Base-by-base conservation (phyloP, 1,284 basidiomycete genomes). In the Cryptococcus hybrid region DNA sequence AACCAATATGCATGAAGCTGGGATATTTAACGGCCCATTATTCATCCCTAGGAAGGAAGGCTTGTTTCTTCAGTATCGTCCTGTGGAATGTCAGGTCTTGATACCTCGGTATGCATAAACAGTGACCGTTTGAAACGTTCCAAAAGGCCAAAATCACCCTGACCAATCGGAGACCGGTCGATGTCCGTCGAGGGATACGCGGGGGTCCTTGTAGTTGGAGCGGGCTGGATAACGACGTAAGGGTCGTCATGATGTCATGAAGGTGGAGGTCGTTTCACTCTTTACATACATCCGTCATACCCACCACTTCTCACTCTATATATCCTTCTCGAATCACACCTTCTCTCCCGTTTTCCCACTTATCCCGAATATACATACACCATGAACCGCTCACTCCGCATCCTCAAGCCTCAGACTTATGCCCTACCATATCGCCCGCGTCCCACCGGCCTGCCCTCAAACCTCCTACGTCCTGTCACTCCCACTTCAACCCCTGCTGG, bases 361-460 rank as follows among this genome's bases (percentile, higher is more conserved):
- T 24, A 24, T 24, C 24, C 24, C 24, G 24, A 24, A 24, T 24
- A 24, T 24, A 24, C 24, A 15, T 8, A 15, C 5, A 36, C 47
- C 42, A 66, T 66, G 64, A 58, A 66, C 53, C 53, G 62, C 37
- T 58, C 64, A 30, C 38, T 65, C 39, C 49, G 54, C 13, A 56
- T 60, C 13, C 52, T 61, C 51, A 47, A 52, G 5, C 58, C 60
- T 24, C 55, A 15, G 13, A 48, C 47, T 13, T 55, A 42, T 40
- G 47, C 46, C 13, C 40, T 56, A 1, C 62, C 58, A 18, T 36
- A 47, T 42, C 51, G 55, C 43, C 44, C 30, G 5, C 46, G 47
- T 38, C 52, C 54, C 36, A 51, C 42, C 30, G 18, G 7, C 5
- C 9, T 39, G 18, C 39, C 24, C 15, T 37, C 36, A 30, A 34